phyloP scores from a whole-genome alignment of 331 rosid genomes.

The Telfairia occidentalis region DNA sequence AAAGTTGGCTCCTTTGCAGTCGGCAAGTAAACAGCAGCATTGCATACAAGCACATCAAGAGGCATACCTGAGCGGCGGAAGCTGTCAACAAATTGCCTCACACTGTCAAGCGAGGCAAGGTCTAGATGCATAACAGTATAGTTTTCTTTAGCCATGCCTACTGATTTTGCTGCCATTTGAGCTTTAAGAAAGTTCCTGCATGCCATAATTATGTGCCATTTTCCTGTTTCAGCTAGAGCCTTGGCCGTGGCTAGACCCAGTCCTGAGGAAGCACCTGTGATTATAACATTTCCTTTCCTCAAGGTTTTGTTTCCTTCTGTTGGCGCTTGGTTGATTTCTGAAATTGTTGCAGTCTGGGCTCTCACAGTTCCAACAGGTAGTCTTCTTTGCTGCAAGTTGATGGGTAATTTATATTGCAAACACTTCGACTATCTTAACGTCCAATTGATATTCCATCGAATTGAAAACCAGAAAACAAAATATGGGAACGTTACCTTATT shows the following conservation, averaged over 20 bases:
- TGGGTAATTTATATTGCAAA: background rate
- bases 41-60: conserved; percentile 34
- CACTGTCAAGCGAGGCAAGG: conserved; percentile 54
- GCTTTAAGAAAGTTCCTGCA: conserved; percentile 34
- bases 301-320: conserved; percentile 14
- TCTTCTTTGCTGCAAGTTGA: conserved; percentile 9
- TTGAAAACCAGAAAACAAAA: background rate
- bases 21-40: conserved; percentile 89
- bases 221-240: conserved; percentile 20
- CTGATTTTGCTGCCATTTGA: conserved; percentile 27
- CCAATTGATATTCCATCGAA: background rate
- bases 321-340: conserved; percentile 10
- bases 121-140: conserved; percentile 25
- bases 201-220: conserved; percentile 21
- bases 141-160: conserved; percentile 12
- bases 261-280: conserved; percentile 92
- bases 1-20: conserved; percentile 82
- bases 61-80: conserved; percentile 35
- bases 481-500: background rate
- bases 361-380: conserved; percentile 10
- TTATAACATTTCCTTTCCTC: conserved; percentile 38
- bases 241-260: conserved; percentile 69
- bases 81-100: conserved; percentile 34
- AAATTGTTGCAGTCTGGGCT: conserved; percentile 19
- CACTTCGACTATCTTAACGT: background rate